Conservation (phyloP, 495 filamentous ascomycete genomes). For the Penicillium lagena region DNA sequence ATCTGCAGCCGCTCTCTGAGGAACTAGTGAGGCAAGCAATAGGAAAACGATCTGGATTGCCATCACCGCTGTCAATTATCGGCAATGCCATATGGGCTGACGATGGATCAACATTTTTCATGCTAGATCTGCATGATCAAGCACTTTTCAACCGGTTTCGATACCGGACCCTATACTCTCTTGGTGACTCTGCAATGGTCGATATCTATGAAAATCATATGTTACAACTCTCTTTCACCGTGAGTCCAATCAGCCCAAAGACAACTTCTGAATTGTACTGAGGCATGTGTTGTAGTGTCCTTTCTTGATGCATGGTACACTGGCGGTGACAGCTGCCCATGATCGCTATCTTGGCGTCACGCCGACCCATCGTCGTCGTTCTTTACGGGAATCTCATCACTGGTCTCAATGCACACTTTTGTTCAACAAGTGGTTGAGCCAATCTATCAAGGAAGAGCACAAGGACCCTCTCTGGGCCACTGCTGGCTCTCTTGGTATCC, state of each 20-base stretch:
- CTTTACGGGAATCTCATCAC: constrained; percentile 24
- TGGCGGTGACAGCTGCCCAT: constrained; percentile 27
- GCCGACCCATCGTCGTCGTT: constrained; percentile 5
- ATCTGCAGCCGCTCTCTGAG: too few relatives aligned
- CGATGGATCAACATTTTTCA: too few relatives aligned
- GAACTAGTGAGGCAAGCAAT: too few relatives aligned
- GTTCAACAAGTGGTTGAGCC: constrained; percentile 18
- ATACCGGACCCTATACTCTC: too few relatives aligned
- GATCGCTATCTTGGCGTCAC: constrained; percentile 18
- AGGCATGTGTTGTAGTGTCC: constrained; percentile 18
- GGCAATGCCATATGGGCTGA: too few relatives aligned
- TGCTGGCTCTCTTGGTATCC: constrained; percentile 26
- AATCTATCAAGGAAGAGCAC: constrained; percentile 22
- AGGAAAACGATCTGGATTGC: too few relatives aligned
- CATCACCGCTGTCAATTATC: too few relatives aligned
- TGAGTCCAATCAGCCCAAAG: constrained; percentile 1
- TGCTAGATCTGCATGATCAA: too few relatives aligned
- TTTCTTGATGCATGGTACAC: constrained; percentile 35
- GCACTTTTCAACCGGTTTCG: too few relatives aligned
- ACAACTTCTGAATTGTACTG: background rate
- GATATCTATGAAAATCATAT: too few relatives aligned
- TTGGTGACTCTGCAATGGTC: too few relatives aligned
- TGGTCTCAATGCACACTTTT: constrained; percentile 22
- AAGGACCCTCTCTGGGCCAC: constrained; percentile 37
- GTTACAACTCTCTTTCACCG: constrained; percentile 1